Conservation (phyloP, 73 alveolate genomes). For the Uronychia setigera region DNA sequence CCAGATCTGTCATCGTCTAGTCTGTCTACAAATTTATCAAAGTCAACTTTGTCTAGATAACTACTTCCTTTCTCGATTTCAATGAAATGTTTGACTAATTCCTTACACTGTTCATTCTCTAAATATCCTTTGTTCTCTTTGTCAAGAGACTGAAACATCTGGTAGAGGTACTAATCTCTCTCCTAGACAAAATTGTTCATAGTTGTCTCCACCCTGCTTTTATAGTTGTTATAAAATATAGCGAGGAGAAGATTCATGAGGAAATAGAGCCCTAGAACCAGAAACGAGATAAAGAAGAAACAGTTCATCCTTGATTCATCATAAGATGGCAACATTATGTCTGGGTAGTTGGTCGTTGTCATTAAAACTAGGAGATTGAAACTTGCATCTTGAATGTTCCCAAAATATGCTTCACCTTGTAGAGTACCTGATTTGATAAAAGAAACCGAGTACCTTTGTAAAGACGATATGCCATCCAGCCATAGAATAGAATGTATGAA, state of each 20-base stretch:
- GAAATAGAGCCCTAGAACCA: slow-evolving; percentile 52
- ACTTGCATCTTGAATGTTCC: slow-evolving; percentile 27
- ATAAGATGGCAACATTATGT: slow-evolving; percentile 69
- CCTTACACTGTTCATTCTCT: slow-evolving; percentile 20
- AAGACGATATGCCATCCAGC: slow-evolving; percentile 35
- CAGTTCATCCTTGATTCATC: slow-evolving; percentile 16
- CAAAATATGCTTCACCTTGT: slow-evolving; percentile 45
- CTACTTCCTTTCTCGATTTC: slow-evolving; percentile 8
- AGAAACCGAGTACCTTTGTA: too few species aligned
- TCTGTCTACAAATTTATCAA: slow-evolving; percentile 6
- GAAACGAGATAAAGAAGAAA: slow-evolving; percentile 37
- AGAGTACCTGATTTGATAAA: too few species aligned
- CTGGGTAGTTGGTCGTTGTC: slow-evolving; percentile 70
- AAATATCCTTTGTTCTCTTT: slow-evolving; percentile 47
- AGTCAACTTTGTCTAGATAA: background rate
- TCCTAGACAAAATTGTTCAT: slow-evolving; percentile 20
- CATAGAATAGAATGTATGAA: slow-evolving; percentile 30
- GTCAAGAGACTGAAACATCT: slow-evolving; percentile 38
- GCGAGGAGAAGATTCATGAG: slow-evolving; percentile 56
- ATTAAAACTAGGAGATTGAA: slow-evolving; percentile 47
- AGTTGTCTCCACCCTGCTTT: slow-evolving; percentile 33
- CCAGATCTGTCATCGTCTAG: slow-evolving; percentile 21
- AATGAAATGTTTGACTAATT: slow-evolving; percentile 28
- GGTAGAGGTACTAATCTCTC: slow-evolving; percentile 22
- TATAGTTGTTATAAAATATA: slow-evolving; percentile 45